Conservation (phyloP, 768 basidiomycete genomes). For the Serpula lacrymans region DNA sequence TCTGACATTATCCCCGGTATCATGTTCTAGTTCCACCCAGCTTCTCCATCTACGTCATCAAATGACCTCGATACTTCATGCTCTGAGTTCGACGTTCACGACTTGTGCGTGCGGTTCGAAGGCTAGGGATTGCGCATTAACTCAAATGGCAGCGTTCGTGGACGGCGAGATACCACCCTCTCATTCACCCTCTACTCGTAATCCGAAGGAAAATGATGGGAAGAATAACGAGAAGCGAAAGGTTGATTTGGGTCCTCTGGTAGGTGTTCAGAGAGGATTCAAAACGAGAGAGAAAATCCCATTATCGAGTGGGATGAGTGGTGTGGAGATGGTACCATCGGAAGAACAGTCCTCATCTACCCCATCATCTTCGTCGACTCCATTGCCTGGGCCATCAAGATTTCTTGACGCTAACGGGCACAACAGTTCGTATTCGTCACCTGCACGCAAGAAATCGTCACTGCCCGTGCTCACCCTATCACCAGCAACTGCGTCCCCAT, state of each 20-base stretch:
- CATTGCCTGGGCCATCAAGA: background rate
- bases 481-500: constrained; percentile 1
- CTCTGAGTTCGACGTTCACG: constrained; percentile 66
- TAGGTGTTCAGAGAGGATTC: constrained; percentile 60
- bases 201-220: constrained; percentile 12
- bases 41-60: constrained; percentile 56
- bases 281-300: constrained; percentile 55
- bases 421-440: background rate
- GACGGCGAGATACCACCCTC: constrained; percentile 30
- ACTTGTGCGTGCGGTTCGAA: constrained; percentile 71
- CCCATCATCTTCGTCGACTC: background rate
- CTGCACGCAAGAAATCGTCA: constrained; percentile 1
- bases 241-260: constrained; percentile 59
- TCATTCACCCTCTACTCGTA: constrained; percentile 19
- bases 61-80: constrained; percentile 67
- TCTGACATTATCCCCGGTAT: constrained; percentile 6
- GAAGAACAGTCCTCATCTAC: background rate
- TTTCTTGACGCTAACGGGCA: background rate
- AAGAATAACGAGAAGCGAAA: background rate
- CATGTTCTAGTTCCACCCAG: constrained; percentile 38
- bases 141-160: constrained; percentile 65
- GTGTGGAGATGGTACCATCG: constrained; percentile 52
- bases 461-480: constrained; percentile 1
- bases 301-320: constrained; percentile 58
- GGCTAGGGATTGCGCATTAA: constrained; percentile 59